Base-by-base conservation (phyloP, 208 protist genomes). In the Angomonas ambiguus region DNA sequence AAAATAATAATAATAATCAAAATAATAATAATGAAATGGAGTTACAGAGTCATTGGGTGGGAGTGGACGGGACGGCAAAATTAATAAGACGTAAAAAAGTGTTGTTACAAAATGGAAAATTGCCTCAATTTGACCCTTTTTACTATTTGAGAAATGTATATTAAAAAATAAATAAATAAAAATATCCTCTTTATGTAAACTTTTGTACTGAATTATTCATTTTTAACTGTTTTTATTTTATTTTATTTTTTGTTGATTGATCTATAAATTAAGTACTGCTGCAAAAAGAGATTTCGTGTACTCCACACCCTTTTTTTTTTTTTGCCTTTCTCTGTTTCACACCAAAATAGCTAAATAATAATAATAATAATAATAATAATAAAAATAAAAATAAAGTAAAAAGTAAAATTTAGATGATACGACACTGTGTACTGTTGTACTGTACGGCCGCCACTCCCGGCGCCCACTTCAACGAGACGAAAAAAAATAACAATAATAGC, bases 11-110 rank as follows among this genome's bases (percentile, higher is more conserved):
- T 45, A 45, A 45, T 45, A 45, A 45, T 45, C n/a, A n/a, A n/a
- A 45, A 45, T 45, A 45, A 45, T 45, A 45, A 45, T 45, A 45
- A 45, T 45, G n/a, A n/a, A n/a, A n/a, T n/a, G n/a, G n/a, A n/a
- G n/a, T n/a, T n/a, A n/a, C n/a, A n/a, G n/a, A n/a, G n/a, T n/a
- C n/a, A n/a, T n/a, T n/a, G n/a, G n/a, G n/a, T n/a, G n/a, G n/a
- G n/a, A n/a, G n/a, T n/a, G n/a, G n/a, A n/a, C n/a, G n/a, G n/a
- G n/a, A n/a, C n/a, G n/a, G n/a, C n/a, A n/a, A n/a, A n/a, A n/a
- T n/a, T n/a, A n/a, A n/a, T n/a, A n/a, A n/a, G n/a, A n/a, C n/a
- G n/a, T n/a, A n/a, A n/a, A n/a, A n/a, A n/a, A n/a, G n/a, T n/a
- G n/a, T n/a, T n/a, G n/a, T n/a, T n/a, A n/a, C n/a, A 45, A 45